Evolutionary conservation across 768 basidiomycete species (phyloP).

Genomic region (Collybiopsis luxurians): DNA sequence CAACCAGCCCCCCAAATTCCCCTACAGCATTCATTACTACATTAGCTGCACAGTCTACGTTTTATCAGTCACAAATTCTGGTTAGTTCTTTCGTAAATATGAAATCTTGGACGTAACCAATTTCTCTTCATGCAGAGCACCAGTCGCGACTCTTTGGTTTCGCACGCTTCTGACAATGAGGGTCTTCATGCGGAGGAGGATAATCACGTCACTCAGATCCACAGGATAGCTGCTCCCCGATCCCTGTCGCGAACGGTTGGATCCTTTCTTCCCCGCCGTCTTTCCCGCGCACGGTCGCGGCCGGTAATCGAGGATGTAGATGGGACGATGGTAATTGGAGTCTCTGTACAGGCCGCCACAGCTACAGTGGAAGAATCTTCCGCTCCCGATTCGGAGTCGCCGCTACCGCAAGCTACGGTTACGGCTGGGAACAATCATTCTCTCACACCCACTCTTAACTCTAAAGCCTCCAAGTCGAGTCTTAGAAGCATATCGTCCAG

Average conservation of each 20-base stretch:
- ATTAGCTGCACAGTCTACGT: slow-evolving; percentile 43
- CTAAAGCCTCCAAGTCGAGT: slow-evolving; percentile 31
- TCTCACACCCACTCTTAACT: slow-evolving; percentile 23
- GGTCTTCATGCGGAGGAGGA: slow-evolving; percentile 38
- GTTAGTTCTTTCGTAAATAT: neutral
- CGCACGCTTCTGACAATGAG: slow-evolving; percentile 32
- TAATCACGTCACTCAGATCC: slow-evolving; percentile 46
- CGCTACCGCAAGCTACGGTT: slow-evolving; percentile 24
- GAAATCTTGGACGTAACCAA: slow-evolving; percentile 2
- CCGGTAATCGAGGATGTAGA: slow-evolving; percentile 29
- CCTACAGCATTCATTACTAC: slow-evolving; percentile 33
- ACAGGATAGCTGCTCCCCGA: slow-evolving; percentile 41
- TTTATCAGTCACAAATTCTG: slow-evolving; percentile 43
- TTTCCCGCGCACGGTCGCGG: slow-evolving; percentile 40
- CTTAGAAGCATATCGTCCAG: slow-evolving; percentile 17
- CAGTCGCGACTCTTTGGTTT: slow-evolving; percentile 43
- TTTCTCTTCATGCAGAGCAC: slow-evolving; percentile 32
- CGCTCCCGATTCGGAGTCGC: slow-evolving; percentile 43
- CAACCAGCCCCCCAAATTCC: slow-evolving; percentile 21
- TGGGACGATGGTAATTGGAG: slow-evolving; percentile 38
- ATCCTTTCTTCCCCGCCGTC: slow-evolving; percentile 41
- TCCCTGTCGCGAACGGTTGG: slow-evolving; percentile 41
- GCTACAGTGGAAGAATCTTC: slow-evolving; percentile 20
- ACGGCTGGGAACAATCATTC: slow-evolving; percentile 22
- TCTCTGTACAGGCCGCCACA: slow-evolving; percentile 47